A percentile compares a stretch with the other conserved stretches of the same genome.
Evolutionary conservation across 2,329 filamentous ascomycete genomes (phyloP).

Genomic region (Chaetomiaceae sp.): DNA sequence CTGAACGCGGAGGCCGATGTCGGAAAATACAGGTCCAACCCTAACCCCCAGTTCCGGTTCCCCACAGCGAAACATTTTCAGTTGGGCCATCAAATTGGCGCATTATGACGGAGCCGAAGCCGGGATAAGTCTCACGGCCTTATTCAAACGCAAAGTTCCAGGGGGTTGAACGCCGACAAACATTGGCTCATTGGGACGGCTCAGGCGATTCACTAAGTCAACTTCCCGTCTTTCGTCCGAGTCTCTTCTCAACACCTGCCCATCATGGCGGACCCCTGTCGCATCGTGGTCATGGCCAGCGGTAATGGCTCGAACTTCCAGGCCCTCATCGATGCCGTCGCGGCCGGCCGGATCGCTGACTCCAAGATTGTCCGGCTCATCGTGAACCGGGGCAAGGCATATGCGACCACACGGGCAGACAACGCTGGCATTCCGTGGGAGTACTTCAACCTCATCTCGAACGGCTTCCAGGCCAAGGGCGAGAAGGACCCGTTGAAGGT

Average conservation of each 20-base stretch:
- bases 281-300: slow-evolving; percentile 64
- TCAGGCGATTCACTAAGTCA: background rate
- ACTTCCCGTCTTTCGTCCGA: too few species aligned
- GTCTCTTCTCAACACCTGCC: too few species aligned
- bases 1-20: too few species aligned
- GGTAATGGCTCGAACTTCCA: slow-evolving; percentile 76
- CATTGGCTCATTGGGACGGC: background rate
- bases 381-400: slow-evolving; percentile 46
- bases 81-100: slow-evolving; percentile 10
- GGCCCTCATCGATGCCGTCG: slow-evolving; percentile 55
- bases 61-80: slow-evolving; percentile 9
- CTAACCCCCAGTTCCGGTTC: background rate
- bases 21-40: background rate
- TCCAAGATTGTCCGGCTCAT: slow-evolving; percentile 43
- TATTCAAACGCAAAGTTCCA: too few species aligned
- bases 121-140: background rate
- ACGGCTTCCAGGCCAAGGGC: slow-evolving; percentile 56
- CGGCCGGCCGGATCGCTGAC: slow-evolving; percentile 36
- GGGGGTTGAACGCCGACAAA: too few species aligned
- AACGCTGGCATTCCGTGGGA: slow-evolving; percentile 62
- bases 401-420: slow-evolving; percentile 36
- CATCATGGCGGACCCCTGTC: slow-evolving; percentile 33
- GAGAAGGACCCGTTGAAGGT: slow-evolving; percentile 55
- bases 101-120: slow-evolving; percentile 5
- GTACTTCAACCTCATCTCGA: slow-evolving; percentile 76